Evolutionary conservation across 2,329 filamentous ascomycete species (phyloP).

Genomic region (Aureobasidium lini): DNA sequence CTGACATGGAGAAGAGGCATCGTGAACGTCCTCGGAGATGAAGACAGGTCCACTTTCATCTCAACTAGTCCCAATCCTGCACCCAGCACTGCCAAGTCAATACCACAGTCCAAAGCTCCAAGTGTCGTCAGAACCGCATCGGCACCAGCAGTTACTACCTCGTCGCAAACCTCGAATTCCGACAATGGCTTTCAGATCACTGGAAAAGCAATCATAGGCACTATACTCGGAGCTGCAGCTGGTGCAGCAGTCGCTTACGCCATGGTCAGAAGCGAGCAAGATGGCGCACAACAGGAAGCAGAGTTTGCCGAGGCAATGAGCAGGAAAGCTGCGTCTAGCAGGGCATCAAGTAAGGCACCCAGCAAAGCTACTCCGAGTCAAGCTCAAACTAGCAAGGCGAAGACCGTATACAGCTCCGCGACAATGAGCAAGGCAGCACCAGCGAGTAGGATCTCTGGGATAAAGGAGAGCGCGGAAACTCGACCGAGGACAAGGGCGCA

Average conservation of each 20-base stretch:
- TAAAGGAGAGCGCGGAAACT: background rate
- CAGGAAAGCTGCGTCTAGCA: conserved; percentile 13
- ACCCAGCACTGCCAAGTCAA: background rate
- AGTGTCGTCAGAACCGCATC: background rate
- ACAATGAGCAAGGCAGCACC: conserved; percentile 10
- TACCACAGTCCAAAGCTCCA: background rate
- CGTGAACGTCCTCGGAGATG: conserved; percentile 25
- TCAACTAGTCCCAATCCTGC: background rate
- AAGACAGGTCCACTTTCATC: conserved; percentile 19
- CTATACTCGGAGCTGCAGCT: conserved; percentile 70
- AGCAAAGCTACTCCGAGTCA: conserved; percentile 18
- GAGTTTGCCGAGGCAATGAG: conserved; percentile 28
- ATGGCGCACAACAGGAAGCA: conserved; percentile 38
- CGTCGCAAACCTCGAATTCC: conserved; percentile 21
- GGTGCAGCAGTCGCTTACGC: conserved; percentile 71
- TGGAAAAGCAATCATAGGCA: conserved; percentile 48
- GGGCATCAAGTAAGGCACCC: background rate
- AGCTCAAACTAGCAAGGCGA: conserved; percentile 16
- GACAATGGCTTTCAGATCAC: conserved; percentile 10
- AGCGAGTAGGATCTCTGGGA: conserved; percentile 13
- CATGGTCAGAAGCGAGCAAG: conserved; percentile 55
- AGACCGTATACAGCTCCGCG: conserved; percentile 10
- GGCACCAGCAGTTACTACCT: background rate
- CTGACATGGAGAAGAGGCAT: conserved; percentile 34
- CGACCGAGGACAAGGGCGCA: conserved; percentile 18